phyloP scores from a whole-genome alignment of 345 rosid species.

The Cochlearia excelsa region DNA sequence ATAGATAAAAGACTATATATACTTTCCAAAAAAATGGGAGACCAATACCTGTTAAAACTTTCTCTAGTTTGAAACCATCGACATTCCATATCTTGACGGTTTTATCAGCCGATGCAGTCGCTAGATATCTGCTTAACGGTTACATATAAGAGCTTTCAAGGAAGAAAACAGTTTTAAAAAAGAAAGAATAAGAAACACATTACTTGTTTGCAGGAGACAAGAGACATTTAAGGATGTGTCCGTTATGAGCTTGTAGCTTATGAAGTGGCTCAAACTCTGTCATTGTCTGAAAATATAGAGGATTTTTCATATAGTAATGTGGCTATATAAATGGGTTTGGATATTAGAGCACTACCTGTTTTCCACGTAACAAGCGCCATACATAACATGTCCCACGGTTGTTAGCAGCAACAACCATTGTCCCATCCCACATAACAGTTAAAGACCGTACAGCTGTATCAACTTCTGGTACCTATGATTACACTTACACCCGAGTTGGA shows the following conservation, averaged over 20 bases:
- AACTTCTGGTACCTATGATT: slow-evolving; percentile 50
- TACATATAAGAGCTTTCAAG: not conserved
- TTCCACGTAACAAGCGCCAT: slow-evolving; percentile 82
- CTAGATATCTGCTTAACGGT: slow-evolving; percentile 62
- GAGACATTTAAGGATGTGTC: slow-evolving; percentile 87
- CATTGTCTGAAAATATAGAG: slow-evolving; percentile 57
- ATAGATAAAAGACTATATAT: not conserved
- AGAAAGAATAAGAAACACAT: slow-evolving; percentile 4
- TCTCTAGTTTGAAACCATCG: slow-evolving; percentile 91
- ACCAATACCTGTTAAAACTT: slow-evolving; percentile 59
- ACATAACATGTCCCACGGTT: slow-evolving; percentile 91
- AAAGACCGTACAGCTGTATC: slow-evolving; percentile 88
- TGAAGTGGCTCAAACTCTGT: slow-evolving; percentile 96
- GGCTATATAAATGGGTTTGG: not conserved
- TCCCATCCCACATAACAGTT: slow-evolving; percentile 96
- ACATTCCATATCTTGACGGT: slow-evolving; percentile 98
- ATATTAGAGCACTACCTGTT: slow-evolving; percentile 45
- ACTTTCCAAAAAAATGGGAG: not conserved
- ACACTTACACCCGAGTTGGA: slow-evolving; percentile 2
- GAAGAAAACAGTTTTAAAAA: not conserved
- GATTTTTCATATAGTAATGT: not conserved
- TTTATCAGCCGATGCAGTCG: slow-evolving; percentile 93
- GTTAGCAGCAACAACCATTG: slow-evolving; percentile 95
- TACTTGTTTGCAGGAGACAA: slow-evolving; percentile 90
- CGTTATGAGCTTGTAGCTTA: slow-evolving; percentile 86